A percentile compares a stretch with the other conserved stretches of the same genome.
Evolutionary conservation across 768 basidiomycete genomes (phyloP).

Genomic region (Xerocomellus amylosporus): DNA sequence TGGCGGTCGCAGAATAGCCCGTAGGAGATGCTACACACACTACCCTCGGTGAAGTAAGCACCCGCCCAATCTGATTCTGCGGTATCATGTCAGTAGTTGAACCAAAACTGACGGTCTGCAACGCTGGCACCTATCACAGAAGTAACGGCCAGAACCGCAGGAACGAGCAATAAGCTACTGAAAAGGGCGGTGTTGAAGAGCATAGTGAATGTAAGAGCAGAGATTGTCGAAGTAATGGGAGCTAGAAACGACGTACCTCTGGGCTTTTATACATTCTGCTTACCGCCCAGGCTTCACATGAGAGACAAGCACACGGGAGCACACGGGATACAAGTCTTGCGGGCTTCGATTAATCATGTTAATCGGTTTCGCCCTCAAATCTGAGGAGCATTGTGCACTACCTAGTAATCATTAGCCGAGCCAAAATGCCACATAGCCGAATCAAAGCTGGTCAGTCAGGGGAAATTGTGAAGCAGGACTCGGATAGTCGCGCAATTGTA

Average conservation of each 20-base stretch:
- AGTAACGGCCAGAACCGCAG: not conserved
- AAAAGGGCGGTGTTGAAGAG: not conserved
- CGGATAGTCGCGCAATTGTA: not conserved
- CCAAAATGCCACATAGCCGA: no score
- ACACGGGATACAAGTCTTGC: no score
- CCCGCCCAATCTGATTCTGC: conserved; percentile 9
- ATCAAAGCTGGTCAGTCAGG: not conserved
- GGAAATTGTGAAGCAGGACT: not conserved
- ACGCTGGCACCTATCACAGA: not conserved
- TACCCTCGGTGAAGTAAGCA: not conserved
- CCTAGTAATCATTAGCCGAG: no score
- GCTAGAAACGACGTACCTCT: not conserved
- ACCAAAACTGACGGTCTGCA: not conserved
- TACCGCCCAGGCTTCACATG: not conserved
- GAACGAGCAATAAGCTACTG: not conserved
- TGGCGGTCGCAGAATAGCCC: not conserved
- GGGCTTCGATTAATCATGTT: no score
- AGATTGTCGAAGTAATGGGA: not conserved
- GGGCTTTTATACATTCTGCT: not conserved
- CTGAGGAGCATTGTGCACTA: no score
- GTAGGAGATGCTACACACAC: not conserved
- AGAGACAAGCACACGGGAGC: no score
- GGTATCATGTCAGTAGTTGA: not conserved
- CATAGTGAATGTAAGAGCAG: not conserved
- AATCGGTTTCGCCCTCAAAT: no score